Percentiles rank a stretch among this genome's conserved stretches.
Conservation (phyloP, 805 yeast genomes). For the Phaffomyces antillensis region DNA sequence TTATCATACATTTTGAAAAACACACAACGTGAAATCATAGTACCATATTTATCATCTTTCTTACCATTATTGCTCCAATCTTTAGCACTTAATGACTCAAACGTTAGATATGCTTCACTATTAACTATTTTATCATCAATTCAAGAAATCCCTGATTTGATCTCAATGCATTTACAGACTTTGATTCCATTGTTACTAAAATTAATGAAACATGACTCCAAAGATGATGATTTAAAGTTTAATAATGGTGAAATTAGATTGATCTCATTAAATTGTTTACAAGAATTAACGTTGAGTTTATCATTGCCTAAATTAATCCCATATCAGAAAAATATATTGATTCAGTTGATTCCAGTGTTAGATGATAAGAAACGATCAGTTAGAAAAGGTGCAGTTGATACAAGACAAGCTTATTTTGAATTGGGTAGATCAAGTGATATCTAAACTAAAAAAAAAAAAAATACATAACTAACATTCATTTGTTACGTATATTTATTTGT, state of each 20-base stretch:
- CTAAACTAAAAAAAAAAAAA: neutral
- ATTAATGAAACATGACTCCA: slow-evolving; percentile 15
- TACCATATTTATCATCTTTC: slow-evolving; percentile 55
- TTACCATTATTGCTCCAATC: slow-evolving; percentile 71
- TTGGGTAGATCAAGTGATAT: slow-evolving; percentile 25
- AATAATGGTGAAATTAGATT: slow-evolving; percentile 47
- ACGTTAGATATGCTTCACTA: slow-evolving; percentile 54
- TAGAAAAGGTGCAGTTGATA: slow-evolving; percentile 68
- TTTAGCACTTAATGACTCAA: slow-evolving; percentile 33
- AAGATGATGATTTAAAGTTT: slow-evolving; percentile 9
- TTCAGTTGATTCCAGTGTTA: slow-evolving; percentile 41
- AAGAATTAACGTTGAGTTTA: slow-evolving; percentile 34
- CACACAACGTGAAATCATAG: slow-evolving; percentile 53
- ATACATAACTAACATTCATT: too few relatives aligned
- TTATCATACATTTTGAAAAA: slow-evolving; percentile 61
- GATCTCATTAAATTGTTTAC: slow-evolving; percentile 51
- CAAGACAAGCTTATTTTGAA: slow-evolving; percentile 72
- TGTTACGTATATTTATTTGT: too few relatives aligned
- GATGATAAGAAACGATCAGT: slow-evolving; percentile 73
- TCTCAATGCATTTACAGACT: slow-evolving; percentile 46
- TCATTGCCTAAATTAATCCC: slow-evolving; percentile 39
- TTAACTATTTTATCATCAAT: slow-evolving; percentile 51
- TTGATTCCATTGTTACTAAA: slow-evolving; percentile 49
- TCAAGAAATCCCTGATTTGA: slow-evolving; percentile 45
- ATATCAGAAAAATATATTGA: slow-evolving; percentile 38